phyloP scores from a whole-genome alignment of 2,329 filamentous ascomycete genomes.

The Pestalotiopsis sp. region DNA sequence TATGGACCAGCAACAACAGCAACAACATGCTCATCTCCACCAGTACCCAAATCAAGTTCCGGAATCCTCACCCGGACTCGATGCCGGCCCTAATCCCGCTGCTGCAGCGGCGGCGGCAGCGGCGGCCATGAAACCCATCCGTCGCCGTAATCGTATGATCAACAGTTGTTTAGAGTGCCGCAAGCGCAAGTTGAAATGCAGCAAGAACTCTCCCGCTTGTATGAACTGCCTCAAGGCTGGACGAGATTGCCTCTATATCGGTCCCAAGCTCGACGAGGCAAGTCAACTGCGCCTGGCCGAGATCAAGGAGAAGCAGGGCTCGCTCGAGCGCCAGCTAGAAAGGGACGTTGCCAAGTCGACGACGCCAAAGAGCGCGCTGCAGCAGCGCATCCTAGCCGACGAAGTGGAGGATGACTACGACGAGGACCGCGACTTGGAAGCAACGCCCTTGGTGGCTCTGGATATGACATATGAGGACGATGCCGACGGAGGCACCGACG shows the following conservation, averaged over 20 bases:
- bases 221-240: constrained; percentile 62
- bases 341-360: constrained; percentile 61
- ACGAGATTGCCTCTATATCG: constrained; percentile 64
- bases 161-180: constrained; percentile 58
- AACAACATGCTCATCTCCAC: constrained; percentile 22
- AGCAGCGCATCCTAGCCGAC: constrained; percentile 46
- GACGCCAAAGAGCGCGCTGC: constrained; percentile 29
- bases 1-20: constrained; percentile 1
- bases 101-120: constrained; percentile 19
- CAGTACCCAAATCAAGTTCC: constrained; percentile 19
- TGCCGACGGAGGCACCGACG: constrained; percentile 51
- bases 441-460: constrained; percentile 62
- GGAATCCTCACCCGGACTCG: constrained; percentile 17
- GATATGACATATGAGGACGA: constrained; percentile 72
- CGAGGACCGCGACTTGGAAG: constrained; percentile 62
- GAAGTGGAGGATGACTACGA: constrained; percentile 60
- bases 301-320: constrained; percentile 79
- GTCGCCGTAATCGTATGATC: constrained; percentile 67
- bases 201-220: constrained; percentile 70
- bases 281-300: constrained; percentile 72
- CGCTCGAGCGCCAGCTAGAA: constrained; percentile 70
- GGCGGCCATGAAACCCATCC: constrained; percentile 45
- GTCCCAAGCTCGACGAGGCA: constrained; percentile 68
- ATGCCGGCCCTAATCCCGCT: constrained; percentile 22
- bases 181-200: constrained; percentile 77